These are phyloP conservation scores for Colletotrichum plurivorum DNA, from an alignment of 2,329 filamentous ascomycete genomes.

Conservation along the genomic window DNA sequence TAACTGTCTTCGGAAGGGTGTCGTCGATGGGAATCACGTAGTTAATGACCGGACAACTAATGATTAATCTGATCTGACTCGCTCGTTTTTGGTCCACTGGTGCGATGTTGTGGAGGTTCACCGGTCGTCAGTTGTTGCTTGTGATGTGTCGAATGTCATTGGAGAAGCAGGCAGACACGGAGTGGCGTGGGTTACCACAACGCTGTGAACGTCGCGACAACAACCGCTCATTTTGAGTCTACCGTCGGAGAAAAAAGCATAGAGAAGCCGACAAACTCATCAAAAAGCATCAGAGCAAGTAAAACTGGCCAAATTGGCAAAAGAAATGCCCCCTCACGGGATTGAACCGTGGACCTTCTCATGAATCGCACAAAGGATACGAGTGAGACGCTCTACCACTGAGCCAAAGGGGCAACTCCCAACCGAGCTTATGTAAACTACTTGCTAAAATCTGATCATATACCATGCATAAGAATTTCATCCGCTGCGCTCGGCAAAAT, in stretches of 20 bases:
- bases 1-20: too few relatives aligned
- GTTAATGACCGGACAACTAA: background rate
- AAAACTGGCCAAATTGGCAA: background rate
- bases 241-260: background rate
- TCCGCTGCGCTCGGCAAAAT: too few relatives aligned
- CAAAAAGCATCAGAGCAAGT: background rate
- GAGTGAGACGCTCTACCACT: constrained; percentile 41
- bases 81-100: too few relatives aligned
- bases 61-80: background rate
- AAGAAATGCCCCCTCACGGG: constrained; percentile 31
- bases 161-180: too few relatives aligned
- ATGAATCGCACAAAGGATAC: background rate
- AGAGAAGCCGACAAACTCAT: background rate
- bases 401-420: constrained; percentile 27
- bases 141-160: too few relatives aligned
- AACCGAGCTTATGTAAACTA: background rate
- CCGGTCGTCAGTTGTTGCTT: too few relatives aligned
- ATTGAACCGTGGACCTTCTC: constrained; percentile 41
- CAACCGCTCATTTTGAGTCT: too few relatives aligned
- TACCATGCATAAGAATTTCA: background rate
- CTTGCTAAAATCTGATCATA: background rate
- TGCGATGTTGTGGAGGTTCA: too few relatives aligned
- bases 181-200: too few relatives aligned
- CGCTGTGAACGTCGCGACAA: too few relatives aligned
- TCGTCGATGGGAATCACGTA: background rate